A percentile compares a stretch with the other conserved stretches of the same genome.
Evolutionary conservation across 805 yeast genomes (phyloP).

Genomic region (Metschnikowia orientalis): DNA sequence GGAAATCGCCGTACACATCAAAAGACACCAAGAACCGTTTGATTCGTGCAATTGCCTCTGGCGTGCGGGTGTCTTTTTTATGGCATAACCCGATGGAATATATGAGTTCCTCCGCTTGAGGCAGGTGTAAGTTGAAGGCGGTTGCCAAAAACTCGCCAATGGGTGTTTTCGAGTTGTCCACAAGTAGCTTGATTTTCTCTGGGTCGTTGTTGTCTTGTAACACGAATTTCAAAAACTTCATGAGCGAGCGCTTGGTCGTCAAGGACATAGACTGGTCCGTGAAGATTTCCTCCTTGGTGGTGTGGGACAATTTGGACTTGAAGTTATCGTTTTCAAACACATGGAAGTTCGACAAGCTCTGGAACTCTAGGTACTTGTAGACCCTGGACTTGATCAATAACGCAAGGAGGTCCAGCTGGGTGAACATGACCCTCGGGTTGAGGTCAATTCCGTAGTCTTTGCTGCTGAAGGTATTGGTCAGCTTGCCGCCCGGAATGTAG

Average conservation of each 20-base stretch:
- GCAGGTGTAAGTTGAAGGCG: slow-evolving; percentile 63
- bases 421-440: slow-evolving; percentile 82
- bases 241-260: slow-evolving; percentile 72
- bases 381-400: slow-evolving; percentile 81
- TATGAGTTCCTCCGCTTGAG: slow-evolving; percentile 79
- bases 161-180: slow-evolving; percentile 50
- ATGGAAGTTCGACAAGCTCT: slow-evolving; percentile 82
- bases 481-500: slow-evolving; percentile 63
- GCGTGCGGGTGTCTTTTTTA: slow-evolving; percentile 55
- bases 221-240: slow-evolving; percentile 90
- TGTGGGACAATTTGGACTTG: slow-evolving; percentile 68
- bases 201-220: slow-evolving; percentile 58
- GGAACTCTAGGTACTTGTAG: slow-evolving; percentile 87
- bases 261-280: slow-evolving; percentile 77
- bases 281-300: slow-evolving; percentile 87
- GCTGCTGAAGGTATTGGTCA: slow-evolving; percentile 48
- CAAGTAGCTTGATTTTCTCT: slow-evolving; percentile 51
- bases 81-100: slow-evolving; percentile 81
- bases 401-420: slow-evolving; percentile 80
- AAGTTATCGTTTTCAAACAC: slow-evolving; percentile 91
- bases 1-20: slow-evolving; percentile 92
- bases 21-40: slow-evolving; percentile 79
- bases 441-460: slow-evolving; percentile 84
- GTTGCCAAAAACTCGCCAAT: slow-evolving; percentile 56
- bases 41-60: slow-evolving; percentile 74